phyloP scores from a whole-genome alignment of 768 basidiomycete genomes.

The Melanogaster broomeanus region DNA sequence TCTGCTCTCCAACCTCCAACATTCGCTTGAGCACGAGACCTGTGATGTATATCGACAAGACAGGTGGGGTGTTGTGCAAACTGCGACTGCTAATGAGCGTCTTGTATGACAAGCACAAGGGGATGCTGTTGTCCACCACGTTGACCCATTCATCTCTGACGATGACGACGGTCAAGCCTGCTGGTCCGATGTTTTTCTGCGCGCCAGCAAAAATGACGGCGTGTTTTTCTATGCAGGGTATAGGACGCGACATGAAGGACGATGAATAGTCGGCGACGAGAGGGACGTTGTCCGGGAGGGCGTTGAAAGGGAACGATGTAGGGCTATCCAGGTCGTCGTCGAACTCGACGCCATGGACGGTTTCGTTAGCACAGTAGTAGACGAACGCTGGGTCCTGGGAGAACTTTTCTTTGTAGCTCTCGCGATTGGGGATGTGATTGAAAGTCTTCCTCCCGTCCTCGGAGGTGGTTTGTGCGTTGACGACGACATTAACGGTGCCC shows the following conservation, averaged over 20 bases:
- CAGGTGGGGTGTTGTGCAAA: constrained; percentile 92
- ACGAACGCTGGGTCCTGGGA: constrained; percentile 83
- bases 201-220: constrained; percentile 96
- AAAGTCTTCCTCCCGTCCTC: constrained; percentile 64
- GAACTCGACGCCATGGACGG: constrained; percentile 94
- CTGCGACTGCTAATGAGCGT: constrained; percentile 72
- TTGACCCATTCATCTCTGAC: constrained; percentile 88
- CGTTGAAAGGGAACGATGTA: constrained; percentile 81
- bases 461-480: constrained; percentile 64
- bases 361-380: constrained; percentile 99
- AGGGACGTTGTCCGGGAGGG: constrained; percentile 61
- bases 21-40: constrained; percentile 81
- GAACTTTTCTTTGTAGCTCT: constrained; percentile 64
- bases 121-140: constrained; percentile 73
- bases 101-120: constrained; percentile 81
- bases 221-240: constrained; percentile 84
- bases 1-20: constrained; percentile 33
- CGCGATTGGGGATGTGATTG: constrained; percentile 76
- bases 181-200: constrained; percentile 97
- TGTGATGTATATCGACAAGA: constrained; percentile 88
- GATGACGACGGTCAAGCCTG: constrained; percentile 91
- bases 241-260: constrained; percentile 94
- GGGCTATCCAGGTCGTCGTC: constrained; percentile 52
- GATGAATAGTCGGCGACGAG: constrained; percentile 96
- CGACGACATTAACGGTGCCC: constrained; percentile 65